Evolutionary conservation across 345 rosid genomes (phyloP), one percentile per base, ranked within the genome.

Genomic region (Mallotus nudiflorus): DNA sequence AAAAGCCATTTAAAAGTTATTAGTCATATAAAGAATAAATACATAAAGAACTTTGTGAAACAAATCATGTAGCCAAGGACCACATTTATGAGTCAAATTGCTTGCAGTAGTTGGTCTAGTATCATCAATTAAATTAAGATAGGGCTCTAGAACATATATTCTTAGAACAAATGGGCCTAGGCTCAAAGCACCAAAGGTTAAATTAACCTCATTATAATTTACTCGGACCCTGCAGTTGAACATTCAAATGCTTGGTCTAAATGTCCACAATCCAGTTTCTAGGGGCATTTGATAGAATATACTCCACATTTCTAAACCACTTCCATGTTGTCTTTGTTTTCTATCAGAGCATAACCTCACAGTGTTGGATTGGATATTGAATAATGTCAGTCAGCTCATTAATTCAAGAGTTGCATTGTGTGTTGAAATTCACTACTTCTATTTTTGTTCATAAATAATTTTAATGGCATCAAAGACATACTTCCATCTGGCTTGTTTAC

Each of bases 401-500:
- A 50, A 35, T 24, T 27, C 11, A n/a, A n/a, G 15, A n/a, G 42
- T 25, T 48, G 9, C n/a, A 54, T 4, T 49, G 56, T 13, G 18
- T 19, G 31, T 45, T 31, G 49, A n/a, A 54, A 64, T 14, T 18
- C 29, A 44, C 6, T 22, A 54, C 35, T 14, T 64, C 69, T 60
- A 52, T 59, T 45, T 14, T 27, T 25, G n/a, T 49, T 10, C 13
- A 45, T 22, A 69, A n/a, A 33, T 55, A 18, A 35, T 22, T 28
- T 59, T 9, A 20, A 20, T 35, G 72, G 70, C 27, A 44, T 51
- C 3, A 40, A 62, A 37, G 66, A 78, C 85, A 62, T 89, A 93
- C 98, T 93, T 85, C 98, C 98, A 68, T 93, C 97, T 5, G 98
- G 97, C 77, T 93, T 93, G 82, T 91, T 89, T 20, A 82, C 81